A percentile compares a stretch with the other conserved stretches of the same genome.
phyloP scores from a whole-genome alignment of 352 stramenopile genomes.

The Elongisporangium prolatum region DNA sequence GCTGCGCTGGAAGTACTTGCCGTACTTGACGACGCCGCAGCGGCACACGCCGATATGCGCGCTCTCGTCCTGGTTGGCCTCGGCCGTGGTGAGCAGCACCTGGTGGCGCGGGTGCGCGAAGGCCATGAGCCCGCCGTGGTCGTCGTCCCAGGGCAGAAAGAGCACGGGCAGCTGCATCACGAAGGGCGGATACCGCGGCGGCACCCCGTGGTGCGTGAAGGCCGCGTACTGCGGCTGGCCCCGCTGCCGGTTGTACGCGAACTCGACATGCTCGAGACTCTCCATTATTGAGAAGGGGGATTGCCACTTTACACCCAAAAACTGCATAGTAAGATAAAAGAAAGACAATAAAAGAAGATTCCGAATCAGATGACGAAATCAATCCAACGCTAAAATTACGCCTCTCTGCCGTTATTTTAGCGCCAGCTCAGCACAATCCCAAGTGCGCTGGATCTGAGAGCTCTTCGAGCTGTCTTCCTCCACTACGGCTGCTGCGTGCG shows the following conservation, averaged over 20 bases:
- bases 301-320: background rate
- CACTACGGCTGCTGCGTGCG: background rate
- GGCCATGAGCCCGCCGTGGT: slow-evolving; percentile 57
- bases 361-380: background rate
- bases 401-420: background rate
- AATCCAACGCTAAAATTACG: background rate
- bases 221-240: slow-evolving; percentile 47
- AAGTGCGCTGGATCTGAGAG: background rate
- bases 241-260: slow-evolving; percentile 68
- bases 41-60: slow-evolving; percentile 60
- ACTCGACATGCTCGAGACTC: slow-evolving; percentile 58
- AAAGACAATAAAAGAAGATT: background rate
- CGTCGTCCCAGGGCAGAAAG: slow-evolving; percentile 65
- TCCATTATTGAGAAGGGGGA: slow-evolving; percentile 14
- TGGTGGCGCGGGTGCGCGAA: slow-evolving; percentile 51
- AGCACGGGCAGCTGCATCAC: slow-evolving; percentile 58
- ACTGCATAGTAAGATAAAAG: background rate
- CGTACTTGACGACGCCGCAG: slow-evolving; percentile 68
- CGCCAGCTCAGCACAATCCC: background rate
- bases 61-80: slow-evolving; percentile 40
- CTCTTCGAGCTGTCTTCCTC: background rate
- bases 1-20: slow-evolving; percentile 66
- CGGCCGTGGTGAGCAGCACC: slow-evolving; percentile 27
- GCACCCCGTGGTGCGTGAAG: slow-evolving; percentile 59
- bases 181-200: slow-evolving; percentile 67